A percentile compares a stretch with the other conserved stretches of the same genome.
phyloP scores from a whole-genome alignment of 495 filamentous ascomycete genomes.

The Platismatia glauca region DNA sequence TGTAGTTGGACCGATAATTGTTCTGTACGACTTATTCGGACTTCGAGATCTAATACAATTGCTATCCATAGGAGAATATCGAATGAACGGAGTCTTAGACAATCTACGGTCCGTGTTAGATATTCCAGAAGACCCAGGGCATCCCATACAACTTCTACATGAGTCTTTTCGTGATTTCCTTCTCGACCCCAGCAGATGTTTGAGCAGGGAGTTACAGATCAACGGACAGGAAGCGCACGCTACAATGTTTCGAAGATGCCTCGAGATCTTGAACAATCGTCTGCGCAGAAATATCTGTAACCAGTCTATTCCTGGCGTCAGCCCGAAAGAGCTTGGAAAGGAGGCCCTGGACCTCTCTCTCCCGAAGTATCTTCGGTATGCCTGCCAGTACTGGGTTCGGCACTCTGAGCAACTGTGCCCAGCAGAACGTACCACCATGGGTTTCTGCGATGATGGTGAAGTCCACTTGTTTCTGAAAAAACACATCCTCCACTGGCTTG shows the following conservation, averaged over 20 bases:
- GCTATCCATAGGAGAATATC: no score
- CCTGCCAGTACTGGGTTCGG: neutral
- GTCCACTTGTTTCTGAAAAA: neutral
- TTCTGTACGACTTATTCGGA: no score
- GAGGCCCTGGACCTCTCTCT: neutral
- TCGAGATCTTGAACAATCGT: conserved; percentile 25
- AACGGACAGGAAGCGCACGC: conserved; percentile 29
- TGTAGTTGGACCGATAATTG: no score
- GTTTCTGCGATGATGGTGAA: neutral
- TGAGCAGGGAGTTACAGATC: conserved; percentile 29
- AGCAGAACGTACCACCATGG: no score
- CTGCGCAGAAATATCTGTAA: neutral
- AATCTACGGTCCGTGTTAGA: no score
- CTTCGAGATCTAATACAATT: no score
- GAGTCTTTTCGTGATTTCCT: conserved; percentile 45
- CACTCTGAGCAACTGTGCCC: neutral
- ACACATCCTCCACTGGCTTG: neutral
- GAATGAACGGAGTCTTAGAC: no score
- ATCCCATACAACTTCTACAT: conserved; percentile 25
- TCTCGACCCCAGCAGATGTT: conserved; percentile 27
- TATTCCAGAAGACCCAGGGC: neutral
- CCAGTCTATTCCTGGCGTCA: neutral
- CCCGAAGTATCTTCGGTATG: neutral
- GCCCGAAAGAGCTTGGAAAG: neutral
- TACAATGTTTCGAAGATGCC: conserved; percentile 26